Evolutionary conservation across 140 eudicot species (phyloP), one percentile per base, ranked within the genome.

Genomic region (Senecio squalidus): DNA sequence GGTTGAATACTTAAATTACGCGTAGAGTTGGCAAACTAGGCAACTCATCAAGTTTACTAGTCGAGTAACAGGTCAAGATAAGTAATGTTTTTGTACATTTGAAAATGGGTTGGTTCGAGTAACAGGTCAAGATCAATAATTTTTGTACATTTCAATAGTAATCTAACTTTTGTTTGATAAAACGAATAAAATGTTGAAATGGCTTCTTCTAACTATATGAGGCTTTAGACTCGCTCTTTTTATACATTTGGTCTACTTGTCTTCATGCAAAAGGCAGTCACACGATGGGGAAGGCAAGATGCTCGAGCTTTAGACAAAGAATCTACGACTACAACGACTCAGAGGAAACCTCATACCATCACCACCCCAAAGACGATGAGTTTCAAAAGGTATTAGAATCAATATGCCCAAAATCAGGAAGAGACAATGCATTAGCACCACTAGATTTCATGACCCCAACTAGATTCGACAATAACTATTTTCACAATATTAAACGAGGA

Each of bases 281-380:
- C 66, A 82, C 90, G 13, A 50, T 82, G 62, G 90, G 90, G 43
- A 68, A 71, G 39, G 90, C 90, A 64, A 50, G 68, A 64, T 82
- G 90, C 40, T 14, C 38, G 25, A 82, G 82, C 64, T 82, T 78
- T 30, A 68, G 73, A 29, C 78, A 78, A 52, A 72, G 85, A 51
- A 78, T 82, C 58, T 78, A 82, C 46, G 74, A 75, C 39, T 65
- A 75, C 55, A 63, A 82, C 14, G 47, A 70, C 2, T 54, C 31
- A 4, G 0, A 40, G 6, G 59, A 65, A 60, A 76, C 39, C 44
- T 54, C 58, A 0, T 24, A 68, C 8, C 13, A 30, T 33, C 58
- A 64, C n/a, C 70, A 55, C 9, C 30, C 15, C 4, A 51, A 68
- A 38, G 72, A 69, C 55, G 22, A 27, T 0, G 58, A 45, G 17